Base-by-base conservation (phyloP, 108 stramenopile genomes). In the Discostella pseudostelligera region DNA sequence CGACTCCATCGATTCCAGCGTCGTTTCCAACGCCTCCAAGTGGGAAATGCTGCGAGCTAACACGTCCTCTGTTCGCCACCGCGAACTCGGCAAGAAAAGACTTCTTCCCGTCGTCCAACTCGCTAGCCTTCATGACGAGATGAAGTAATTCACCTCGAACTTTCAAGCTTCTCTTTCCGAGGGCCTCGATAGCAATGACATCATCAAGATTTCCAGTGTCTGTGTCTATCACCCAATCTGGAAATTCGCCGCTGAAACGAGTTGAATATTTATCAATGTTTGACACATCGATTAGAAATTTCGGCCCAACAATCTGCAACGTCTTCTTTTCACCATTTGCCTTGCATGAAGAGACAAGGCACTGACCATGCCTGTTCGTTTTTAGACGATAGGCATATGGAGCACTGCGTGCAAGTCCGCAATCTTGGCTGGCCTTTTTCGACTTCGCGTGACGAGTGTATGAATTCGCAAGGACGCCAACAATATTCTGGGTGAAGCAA, bases 51-150 rank as follows among this genome's bases (percentile, higher is more conserved):
- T 49, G 48, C 39, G 28, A 16, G 24, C 26, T 28, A n/a, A 39
- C 40, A 21, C 39, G 65, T 25, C 14, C n/a, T 62, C 58, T 48
- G 16, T 51, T 72, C 65, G 48, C 39, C 25, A 72, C 56, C 12
- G 46, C 70, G 36, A 71, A 39, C 45, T 76, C 75, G 13, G 53
- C 70, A 22, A 71, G 36, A 58, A 48, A 72, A 12, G 70, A 51
- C 57, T 65, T 49, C 45, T 70, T 63, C 12, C 70, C 74, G 39
- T 49, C 55, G 35, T 63, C 64, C 47, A 70, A 42, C 50, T 76
- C 69, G 24, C 32, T 22, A 43, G 75, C 70, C 36, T 76, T 76
- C 2, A 70, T 44, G 13, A 71, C 57, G 16, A 76, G 65, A 60
- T 76, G 75, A 20, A 72, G 56, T 28, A 76, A 35, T 28, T 76